These are phyloP conservation scores for Cucurbita argyrosperma DNA, from an alignment of 306 rosid genomes.

Conservation along the genomic window DNA sequence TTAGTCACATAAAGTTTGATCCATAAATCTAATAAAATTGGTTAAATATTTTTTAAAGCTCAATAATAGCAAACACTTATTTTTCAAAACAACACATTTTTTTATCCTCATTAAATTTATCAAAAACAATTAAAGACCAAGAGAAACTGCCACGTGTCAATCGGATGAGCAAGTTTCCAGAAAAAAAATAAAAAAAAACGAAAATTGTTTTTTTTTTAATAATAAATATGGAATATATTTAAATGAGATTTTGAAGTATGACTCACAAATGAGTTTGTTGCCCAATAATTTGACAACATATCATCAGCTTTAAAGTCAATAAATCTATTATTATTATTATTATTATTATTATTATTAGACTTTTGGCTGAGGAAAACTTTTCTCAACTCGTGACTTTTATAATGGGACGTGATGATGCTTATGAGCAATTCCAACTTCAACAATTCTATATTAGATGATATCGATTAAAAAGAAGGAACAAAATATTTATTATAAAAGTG, in stretches of 20 bases:
- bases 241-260: not conserved
- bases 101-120: not conserved
- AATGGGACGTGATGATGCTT: slow-evolving; percentile 1
- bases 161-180: not conserved
- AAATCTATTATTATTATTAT: not conserved
- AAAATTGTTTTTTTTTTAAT: too few relatives aligned
- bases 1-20: too few relatives aligned
- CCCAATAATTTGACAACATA: not conserved
- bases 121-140: not conserved
- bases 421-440: too few relatives aligned
- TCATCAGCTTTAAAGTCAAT: not conserved
- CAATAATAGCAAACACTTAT: too few relatives aligned
- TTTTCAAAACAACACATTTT: too few relatives aligned
- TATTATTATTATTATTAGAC: not conserved
- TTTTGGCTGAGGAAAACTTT: not conserved
- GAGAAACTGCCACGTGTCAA: not conserved
- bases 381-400: slow-evolving; percentile 1
- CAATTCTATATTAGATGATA: too few relatives aligned
- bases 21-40: too few relatives aligned
- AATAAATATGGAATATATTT: not conserved
- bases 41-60: too few relatives aligned
- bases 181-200: too few relatives aligned
- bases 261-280: not conserved
- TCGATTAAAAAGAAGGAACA: too few relatives aligned
- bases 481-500: too few relatives aligned